These are phyloP conservation scores for Neurospora sp. DNA, from an alignment of 2,329 filamentous ascomycete species.

Conservation along the genomic window DNA sequence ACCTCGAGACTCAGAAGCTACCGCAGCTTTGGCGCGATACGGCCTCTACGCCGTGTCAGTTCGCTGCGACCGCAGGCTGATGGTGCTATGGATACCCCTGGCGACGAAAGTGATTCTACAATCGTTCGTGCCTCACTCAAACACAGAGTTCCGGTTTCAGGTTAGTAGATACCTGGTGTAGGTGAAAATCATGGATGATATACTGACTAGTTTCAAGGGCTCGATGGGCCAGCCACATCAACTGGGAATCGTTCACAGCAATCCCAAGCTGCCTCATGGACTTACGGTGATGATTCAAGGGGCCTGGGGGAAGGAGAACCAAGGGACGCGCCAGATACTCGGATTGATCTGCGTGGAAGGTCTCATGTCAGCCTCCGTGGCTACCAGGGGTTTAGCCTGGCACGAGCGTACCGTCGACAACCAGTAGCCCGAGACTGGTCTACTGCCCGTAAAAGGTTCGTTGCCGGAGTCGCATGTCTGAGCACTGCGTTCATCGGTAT, in stretches of 20 bases:
- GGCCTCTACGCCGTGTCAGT: conserved; percentile 4
- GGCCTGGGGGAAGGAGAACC: conserved; percentile 10
- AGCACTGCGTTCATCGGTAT: conserved; percentile 64
- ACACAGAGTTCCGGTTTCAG: not conserved
- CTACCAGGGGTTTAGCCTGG: conserved; percentile 39
- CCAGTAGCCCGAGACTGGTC: conserved; percentile 67
- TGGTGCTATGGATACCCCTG: not conserved
- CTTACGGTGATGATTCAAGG: not conserved
- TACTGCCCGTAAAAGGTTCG: conserved; percentile 53
- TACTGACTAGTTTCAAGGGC: not conserved
- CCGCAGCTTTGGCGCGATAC: conserved; percentile 4
- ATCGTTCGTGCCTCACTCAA: not conserved
- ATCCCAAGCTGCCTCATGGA: not conserved
- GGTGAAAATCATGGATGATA: not conserved
- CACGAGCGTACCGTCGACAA: conserved; percentile 46
- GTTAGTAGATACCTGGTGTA: not conserved
- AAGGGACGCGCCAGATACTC: conserved; percentile 11
- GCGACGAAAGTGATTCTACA: not conserved
- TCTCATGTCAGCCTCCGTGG: conserved; percentile 45
- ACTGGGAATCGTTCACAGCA: not conserved
- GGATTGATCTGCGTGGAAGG: conserved; percentile 36
- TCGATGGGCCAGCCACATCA: not conserved
- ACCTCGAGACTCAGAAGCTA: conserved; percentile 7
- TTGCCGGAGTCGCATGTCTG: conserved; percentile 58
- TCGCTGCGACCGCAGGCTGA: conserved; percentile 1